Base-by-base conservation (phyloP, 805 yeast genomes). In the Candida yuanshanica region DNA sequence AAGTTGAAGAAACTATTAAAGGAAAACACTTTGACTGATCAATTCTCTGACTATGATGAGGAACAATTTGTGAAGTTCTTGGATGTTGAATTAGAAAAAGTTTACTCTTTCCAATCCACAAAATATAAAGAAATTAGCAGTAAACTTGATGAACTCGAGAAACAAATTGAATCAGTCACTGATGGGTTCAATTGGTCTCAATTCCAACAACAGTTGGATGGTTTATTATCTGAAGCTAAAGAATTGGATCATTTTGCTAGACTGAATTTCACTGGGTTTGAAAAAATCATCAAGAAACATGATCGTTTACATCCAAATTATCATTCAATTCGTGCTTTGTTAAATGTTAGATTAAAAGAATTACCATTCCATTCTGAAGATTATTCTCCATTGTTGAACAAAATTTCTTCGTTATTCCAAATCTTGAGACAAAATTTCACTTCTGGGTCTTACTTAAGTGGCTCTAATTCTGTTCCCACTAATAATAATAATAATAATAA, bases 361-460 rank as follows among this genome's bases (percentile, higher is more conserved):
- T 70, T 91, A 54, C 98, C 98, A 2, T 84, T 90, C 72, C 93
- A 91, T 63, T 77, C 89, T 16, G 99, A 91, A 66, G 97, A 91
- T 66, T 88, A 91, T 63, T 83, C 95, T 37, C 98, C 99, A 2
- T 70, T 91, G 45, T 68, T 91, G 50, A 85, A 83, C 70, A 81
- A 91, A 58, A 75, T 84, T 37, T 85, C 96, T 9, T 75, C 82
- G 9, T 68, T 91, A 39, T 93, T 86, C 69, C 81, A 86, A 42
- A 82, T 86, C 46, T 68, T 90, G 52, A 76, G 95, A 61, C 91
- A 83, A 51, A 87, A 83, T 63, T 69, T 75, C 50, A 73, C 50
- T 44, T 44, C 58, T 16, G 46, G 55, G 27, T 50, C 63, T 4
- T 52, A 54, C 41, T 46, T 57, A 27, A 45, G 55, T 2, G 48